Percentiles rank a stretch among this genome's conserved stretches.
Conservation (phyloP, 2,329 filamentous ascomycete genomes). For the Neonectria hederae region DNA sequence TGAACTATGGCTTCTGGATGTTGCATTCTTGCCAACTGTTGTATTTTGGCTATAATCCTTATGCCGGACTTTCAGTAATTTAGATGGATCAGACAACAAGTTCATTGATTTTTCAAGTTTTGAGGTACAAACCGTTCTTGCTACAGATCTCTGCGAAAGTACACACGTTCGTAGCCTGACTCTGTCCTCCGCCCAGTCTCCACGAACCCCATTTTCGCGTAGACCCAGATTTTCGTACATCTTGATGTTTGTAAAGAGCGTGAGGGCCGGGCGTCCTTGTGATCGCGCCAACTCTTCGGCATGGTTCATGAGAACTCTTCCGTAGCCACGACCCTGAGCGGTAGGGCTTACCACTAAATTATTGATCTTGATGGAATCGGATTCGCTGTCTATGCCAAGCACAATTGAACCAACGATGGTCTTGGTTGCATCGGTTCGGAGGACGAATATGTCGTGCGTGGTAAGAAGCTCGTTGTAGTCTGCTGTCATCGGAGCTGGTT, state of each 20-base stretch:
- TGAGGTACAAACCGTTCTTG: not conserved
- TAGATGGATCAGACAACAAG: too few species aligned
- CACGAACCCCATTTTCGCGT: slow-evolving; percentile 45
- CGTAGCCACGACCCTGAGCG: slow-evolving; percentile 46
- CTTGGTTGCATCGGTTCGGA: slow-evolving; percentile 18
- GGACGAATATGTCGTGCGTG: slow-evolving; percentile 38
- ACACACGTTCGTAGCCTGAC: slow-evolving; percentile 48
- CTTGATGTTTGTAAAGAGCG: slow-evolving; percentile 48
- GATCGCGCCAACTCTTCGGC: slow-evolving; percentile 42
- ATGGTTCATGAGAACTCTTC: slow-evolving; percentile 44
- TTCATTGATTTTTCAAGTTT: not conserved
- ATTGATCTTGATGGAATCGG: slow-evolving; percentile 37
- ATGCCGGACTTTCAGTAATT: too few species aligned
- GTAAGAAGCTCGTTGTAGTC: slow-evolving; percentile 45
- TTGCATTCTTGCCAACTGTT: not conserved
- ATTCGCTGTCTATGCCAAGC: slow-evolving; percentile 23
- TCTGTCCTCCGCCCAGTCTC: slow-evolving; percentile 45
- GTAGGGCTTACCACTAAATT: slow-evolving; percentile 44
- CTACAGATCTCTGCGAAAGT: slow-evolving; percentile 45
- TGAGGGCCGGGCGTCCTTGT: slow-evolving; percentile 34
- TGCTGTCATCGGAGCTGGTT: slow-evolving; percentile 49
- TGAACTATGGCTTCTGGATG: not conserved
- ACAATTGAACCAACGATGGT: slow-evolving; percentile 44
- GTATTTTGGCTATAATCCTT: not conserved
- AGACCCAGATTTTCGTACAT: slow-evolving; percentile 48